Evolutionary conservation across 116 monocot species (phyloP), one percentile per base, ranked within the genome.

Genomic region (Zostera marina): DNA sequence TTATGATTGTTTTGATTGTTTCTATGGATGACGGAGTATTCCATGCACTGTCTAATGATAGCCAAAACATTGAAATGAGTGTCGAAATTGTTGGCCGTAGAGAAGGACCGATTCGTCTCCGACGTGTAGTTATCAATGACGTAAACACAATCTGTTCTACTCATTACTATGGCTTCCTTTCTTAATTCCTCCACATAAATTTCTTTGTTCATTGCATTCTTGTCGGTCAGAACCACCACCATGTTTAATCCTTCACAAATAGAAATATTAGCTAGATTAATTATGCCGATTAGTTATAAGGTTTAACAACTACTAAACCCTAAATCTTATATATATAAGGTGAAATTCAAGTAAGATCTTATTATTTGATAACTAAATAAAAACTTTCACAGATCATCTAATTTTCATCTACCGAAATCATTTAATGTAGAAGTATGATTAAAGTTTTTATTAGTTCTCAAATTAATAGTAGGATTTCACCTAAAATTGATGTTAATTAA

Each of bases 91-190:
- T 77, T 77, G 66, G 56, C 75, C 26, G 78, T 22, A 44, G 54
- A 9, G 44, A 41, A 46, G 62, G 38, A 41, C 56, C 59, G 22
- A 13, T 24, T n/a, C 2, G 41, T 26, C 26, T 60, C 48, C 8
- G 74, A 58, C 11, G 72, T 77, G 65, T 85, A 91, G 61, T 85
- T 91, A 67, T 91, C 91, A 8, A 85, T 69, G 73, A 91, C 67
- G 65, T 73, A 91, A 43, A 91, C 85, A 32, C 91, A 79, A 20
- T 91, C 85, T 0, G 85, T 81, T 52, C 79, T 66, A 1, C 81
- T 79, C 44, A 72, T 70, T 25, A 66, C 70, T 12, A 76, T 70
- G 9, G 84, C 79, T 63, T 91, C 85, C 21, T 63, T 56, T 42
- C 70, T 53, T 4, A 91, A 74, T 65, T 91, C 75, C 55, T 79